Evolutionary conservation across 805 yeast genomes (phyloP).

Genomic region (Blastobotrys robertii): DNA sequence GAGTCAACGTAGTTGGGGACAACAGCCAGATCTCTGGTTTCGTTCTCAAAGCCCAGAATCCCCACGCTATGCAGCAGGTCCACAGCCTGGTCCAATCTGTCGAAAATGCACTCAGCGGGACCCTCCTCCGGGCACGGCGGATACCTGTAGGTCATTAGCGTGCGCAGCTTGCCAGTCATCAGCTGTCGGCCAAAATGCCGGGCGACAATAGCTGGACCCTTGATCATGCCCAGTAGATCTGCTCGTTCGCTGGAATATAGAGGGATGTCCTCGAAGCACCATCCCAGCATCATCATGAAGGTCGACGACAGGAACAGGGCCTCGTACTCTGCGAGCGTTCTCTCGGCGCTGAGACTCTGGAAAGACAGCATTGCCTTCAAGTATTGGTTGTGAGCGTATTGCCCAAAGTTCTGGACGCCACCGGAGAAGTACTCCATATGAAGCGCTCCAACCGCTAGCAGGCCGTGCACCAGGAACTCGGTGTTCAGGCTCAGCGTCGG

Average conservation of each 20-base stretch:
- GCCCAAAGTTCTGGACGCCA: constrained; percentile 6
- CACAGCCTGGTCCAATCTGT: no score
- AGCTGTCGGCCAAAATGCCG: no score
- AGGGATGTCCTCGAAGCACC: constrained; percentile 9
- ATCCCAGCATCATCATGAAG: constrained; percentile 14
- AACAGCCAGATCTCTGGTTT: no score
- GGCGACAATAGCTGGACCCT: no score
- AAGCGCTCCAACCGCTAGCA: constrained; percentile 12
- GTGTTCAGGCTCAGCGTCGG: constrained; percentile 8
- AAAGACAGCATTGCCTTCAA: constrained; percentile 7
- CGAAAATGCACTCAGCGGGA: no score
- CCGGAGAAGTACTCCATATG: constrained; percentile 6
- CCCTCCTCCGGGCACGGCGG: no score
- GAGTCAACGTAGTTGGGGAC: no score
- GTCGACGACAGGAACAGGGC: constrained; percentile 7
- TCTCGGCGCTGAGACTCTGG: background rate
- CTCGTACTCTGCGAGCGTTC: constrained; percentile 4
- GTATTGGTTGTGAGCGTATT: constrained; percentile 6
- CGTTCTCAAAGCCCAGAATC: no score
- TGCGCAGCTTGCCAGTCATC: no score
- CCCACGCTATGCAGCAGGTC: no score
- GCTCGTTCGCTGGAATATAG: constrained; percentile 1
- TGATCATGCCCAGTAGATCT: no score
- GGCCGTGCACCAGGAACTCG: constrained; percentile 8
- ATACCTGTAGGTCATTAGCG: no score